Evolutionary conservation across 2,329 filamentous ascomycete species (phyloP).

Genomic region (Penicillium vulpinum): DNA sequence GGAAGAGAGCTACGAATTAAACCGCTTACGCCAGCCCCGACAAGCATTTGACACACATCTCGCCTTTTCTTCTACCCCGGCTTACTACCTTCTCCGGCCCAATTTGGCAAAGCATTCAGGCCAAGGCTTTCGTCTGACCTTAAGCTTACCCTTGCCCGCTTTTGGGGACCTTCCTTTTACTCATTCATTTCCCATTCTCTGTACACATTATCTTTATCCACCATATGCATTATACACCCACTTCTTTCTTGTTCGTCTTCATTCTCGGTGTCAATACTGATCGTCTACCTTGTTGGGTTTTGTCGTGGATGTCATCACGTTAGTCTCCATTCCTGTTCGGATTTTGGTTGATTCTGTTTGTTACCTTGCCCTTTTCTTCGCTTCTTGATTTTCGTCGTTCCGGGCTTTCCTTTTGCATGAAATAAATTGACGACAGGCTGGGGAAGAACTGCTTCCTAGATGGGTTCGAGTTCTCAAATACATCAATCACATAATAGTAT

Average conservation of each 20-base stretch:
- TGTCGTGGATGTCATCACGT: not conserved
- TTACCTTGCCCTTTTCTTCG: not conserved
- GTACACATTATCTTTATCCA: constrained; percentile 22
- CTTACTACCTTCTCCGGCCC: not conserved
- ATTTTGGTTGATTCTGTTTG: not conserved
- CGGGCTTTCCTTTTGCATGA: constrained; percentile 10
- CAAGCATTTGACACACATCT: not conserved
- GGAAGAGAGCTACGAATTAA: constrained; percentile 52
- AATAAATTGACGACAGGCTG: not conserved
- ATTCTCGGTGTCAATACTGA: not conserved
- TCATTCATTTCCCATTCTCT: constrained; percentile 20
- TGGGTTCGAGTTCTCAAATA: not conserved
- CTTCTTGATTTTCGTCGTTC: not conserved
- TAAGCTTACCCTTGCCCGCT: too few species aligned
- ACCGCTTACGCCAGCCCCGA: not conserved
- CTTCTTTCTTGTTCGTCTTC: not conserved
- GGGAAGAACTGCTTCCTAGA: not conserved
- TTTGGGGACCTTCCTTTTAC: not conserved
- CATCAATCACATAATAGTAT: not conserved
- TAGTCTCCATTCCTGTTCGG: not conserved
- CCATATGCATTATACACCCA: constrained; percentile 21
- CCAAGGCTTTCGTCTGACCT: not conserved
- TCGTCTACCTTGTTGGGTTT: not conserved
- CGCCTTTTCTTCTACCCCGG: not conserved
- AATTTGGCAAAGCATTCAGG: not conserved